These are phyloP conservation scores for Russula earlei DNA, from an alignment of 768 basidiomycete genomes.

Conservation along the genomic window DNA sequence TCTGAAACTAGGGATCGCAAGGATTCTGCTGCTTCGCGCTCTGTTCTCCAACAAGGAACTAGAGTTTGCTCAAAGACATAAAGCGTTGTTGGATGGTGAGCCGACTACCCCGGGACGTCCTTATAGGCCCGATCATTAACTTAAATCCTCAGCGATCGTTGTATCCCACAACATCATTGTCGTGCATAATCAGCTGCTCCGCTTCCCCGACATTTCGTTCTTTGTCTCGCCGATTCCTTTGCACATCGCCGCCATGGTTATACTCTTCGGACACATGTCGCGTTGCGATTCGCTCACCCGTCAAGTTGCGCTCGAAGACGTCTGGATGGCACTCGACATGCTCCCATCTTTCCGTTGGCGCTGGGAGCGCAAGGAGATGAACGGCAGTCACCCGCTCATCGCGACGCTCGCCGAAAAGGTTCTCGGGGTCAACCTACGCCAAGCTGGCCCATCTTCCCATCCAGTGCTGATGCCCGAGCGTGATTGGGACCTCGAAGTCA, in stretches of 20 bases:
- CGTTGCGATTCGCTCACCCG: slow-evolving; percentile 57
- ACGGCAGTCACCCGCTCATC: slow-evolving; percentile 76
- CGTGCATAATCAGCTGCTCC: slow-evolving; percentile 74
- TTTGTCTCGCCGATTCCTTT: slow-evolving; percentile 84
- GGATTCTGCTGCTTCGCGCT: slow-evolving; percentile 69
- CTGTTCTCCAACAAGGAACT: slow-evolving; percentile 72
- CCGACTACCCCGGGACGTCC: not conserved
- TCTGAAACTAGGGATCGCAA: slow-evolving; percentile 73
- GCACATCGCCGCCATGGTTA: slow-evolving; percentile 87
- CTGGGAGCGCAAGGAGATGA: slow-evolving; percentile 79
- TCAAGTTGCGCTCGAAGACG: slow-evolving; percentile 65
- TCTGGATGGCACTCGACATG: slow-evolving; percentile 83
- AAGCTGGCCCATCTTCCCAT: slow-evolving; percentile 35
- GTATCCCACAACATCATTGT: slow-evolving; percentile 84
- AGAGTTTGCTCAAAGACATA: slow-evolving; percentile 51
- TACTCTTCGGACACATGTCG: slow-evolving; percentile 80
- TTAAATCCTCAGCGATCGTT: slow-evolving; percentile 49
- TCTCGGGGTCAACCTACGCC: slow-evolving; percentile 62
- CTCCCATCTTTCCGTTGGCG: slow-evolving; percentile 86
- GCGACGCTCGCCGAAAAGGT: slow-evolving; percentile 74
- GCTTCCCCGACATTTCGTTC: slow-evolving; percentile 79
- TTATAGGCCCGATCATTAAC: not conserved
- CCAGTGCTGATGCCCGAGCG: slow-evolving; percentile 35
- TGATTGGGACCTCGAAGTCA: slow-evolving; percentile 37
- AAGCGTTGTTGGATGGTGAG: slow-evolving; percentile 72